Evolutionary conservation across 129 eudicot genomes (phyloP).

Genomic region (Centella asiatica): DNA sequence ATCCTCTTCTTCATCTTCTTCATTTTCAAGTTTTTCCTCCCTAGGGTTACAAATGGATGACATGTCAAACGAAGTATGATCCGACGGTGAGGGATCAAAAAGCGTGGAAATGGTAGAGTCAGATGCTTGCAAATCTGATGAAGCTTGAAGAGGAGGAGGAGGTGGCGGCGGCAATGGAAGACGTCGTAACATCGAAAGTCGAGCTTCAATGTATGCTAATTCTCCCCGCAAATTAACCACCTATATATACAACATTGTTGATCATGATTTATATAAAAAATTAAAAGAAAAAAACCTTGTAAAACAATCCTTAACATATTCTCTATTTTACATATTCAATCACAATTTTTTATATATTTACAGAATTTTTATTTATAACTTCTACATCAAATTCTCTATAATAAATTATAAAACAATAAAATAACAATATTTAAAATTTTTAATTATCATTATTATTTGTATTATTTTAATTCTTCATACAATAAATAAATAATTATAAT

Average conservation of each 20-base stretch:
- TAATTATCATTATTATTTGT: too few relatives aligned
- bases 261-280: background rate
- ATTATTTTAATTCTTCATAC: too few relatives aligned
- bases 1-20: slow-evolving; percentile 8
- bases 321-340: too few relatives aligned
- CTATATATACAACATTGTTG: slow-evolving; percentile 18
- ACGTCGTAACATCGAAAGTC: slow-evolving; percentile 37
- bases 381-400: too few relatives aligned
- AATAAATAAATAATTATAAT: too few relatives aligned
- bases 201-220: slow-evolving; percentile 47
- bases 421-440: too few relatives aligned
- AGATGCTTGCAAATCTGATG: slow-evolving; percentile 6
- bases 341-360: too few relatives aligned
- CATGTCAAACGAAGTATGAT: slow-evolving; percentile 17
- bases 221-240: slow-evolving; percentile 63
- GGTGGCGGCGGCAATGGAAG: slow-evolving; percentile 14
- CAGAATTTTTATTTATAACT: too few relatives aligned
- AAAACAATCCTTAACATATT: too few relatives aligned
- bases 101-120: background rate
- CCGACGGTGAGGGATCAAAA: slow-evolving; percentile 13
- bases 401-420: too few relatives aligned
- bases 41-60: slow-evolving; percentile 13
- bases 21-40: slow-evolving; percentile 23
- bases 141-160: slow-evolving; percentile 8
- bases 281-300: background rate